Base-by-base conservation (phyloP, 768 basidiomycete species). In the Russula foetens region DNA sequence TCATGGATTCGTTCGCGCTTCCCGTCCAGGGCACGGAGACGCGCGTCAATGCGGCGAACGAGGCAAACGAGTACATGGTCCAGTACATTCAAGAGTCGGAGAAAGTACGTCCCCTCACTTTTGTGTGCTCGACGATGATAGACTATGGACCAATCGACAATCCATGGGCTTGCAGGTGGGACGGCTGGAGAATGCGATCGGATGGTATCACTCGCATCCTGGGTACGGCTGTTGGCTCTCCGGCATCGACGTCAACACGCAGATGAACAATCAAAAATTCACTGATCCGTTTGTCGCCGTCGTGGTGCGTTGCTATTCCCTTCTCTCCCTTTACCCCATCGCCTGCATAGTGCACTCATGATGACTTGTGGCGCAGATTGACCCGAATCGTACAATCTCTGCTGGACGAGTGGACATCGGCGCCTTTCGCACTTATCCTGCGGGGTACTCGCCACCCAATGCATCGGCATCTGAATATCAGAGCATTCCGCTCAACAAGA, bases 221-320 rank as follows among this genome's bases (percentile, higher is more conserved):
- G 97, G 97, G 15, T 99, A 98, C 70, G 97, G 97, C 19, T 99
- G 97, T 73, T 99, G 97, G 97, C 76, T 99, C 9, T 98, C 95
- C 14, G 97, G 97, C 26, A 98, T 99, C 74, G 97, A 99, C 69
- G 97, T 98, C 60, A 91, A 89, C 71, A 99, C 97, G 0, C 97
- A 99, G 70, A 81, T 90, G 76, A 93, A 84, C 68, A 95, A 98
- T 71, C 96, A 99, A 69, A 88, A 87, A 69, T 94, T 84, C 76
- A 89, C 90, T 72, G 96, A 99, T 73, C 96, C 96, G 2, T 99
- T 98, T 70, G 85, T 98, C 31, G 96, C 96, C 9, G 92, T 99
- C 35, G 96, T 99, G 43, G 92, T 95, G 70, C 64, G 87, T 81
- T 0, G 33, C 17, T 26, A 9, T 53, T 19, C 26, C 26, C n/a